Base-by-base conservation (phyloP, 306 rosid species). In the Glycyrrhiza uralensis region DNA sequence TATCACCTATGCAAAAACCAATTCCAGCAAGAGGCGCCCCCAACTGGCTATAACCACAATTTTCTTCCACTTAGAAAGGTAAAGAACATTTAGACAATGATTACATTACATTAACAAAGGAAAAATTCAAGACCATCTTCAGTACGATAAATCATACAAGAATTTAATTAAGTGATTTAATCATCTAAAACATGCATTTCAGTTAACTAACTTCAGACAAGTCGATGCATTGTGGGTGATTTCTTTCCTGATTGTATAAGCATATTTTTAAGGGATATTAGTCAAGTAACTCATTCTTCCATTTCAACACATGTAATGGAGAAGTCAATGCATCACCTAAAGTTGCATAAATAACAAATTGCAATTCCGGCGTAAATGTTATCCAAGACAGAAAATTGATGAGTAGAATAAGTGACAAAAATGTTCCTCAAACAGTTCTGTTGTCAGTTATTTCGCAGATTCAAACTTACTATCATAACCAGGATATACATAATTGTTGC, bases 1-100 rank as follows among this genome's bases (percentile, higher is more conserved):
- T 13, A 71, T 67, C 61, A 65, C 66, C 76, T 54, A 55, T 22
- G 72, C 15, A 35, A 58, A 78, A 72, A 51, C 35, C 76, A 23
- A 45, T 45, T 44, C 39, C 64, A 17, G 47, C 57, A 17, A 63
- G 51, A 51, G 65, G 17, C 13, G 50, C 33, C 24, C 24, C 41
- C 60, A 33, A 19, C 44, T 26, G 63, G 57, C 36, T 20, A 75
- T 45, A 42, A 49, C 71, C 49, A 22, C 33, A 30, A 41, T 59
- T 70, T 57, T 41, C 41, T 28, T 65, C 39, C 9, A 26, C 8
- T 23, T 35, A 61, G 38, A 20, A 44, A 19, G 70, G 61, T 10
- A 29, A 57, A 49, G 49, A 66, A 35, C 26, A 74, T 66, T 66
- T 39, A 28, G 46, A 57, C 35, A 47, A 47, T n/a, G 12, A 39